Base-by-base conservation (phyloP, 441 rosid genomes). In the Kokia cookei region DNA sequence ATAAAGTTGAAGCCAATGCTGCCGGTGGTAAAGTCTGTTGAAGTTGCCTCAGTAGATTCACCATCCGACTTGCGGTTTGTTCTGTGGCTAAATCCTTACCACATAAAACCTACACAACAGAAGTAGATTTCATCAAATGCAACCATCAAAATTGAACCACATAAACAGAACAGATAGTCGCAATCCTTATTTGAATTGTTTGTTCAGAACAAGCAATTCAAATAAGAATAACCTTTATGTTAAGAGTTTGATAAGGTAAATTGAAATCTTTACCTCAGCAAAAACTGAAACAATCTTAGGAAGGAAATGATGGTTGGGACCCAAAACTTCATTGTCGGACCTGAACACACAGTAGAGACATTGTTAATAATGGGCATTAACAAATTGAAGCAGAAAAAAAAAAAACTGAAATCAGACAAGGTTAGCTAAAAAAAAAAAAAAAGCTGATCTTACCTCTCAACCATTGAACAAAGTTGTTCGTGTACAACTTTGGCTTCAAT, bases 401-500 rank as follows among this genome's bases (percentile, higher is more conserved):
- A 19, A 0, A 63, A n/a, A 3, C 12, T 9, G 29, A 61, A 55
- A 75, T 29, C 59, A 50, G 35, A 75, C 11, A 0, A n/a, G 47
- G 37, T 29, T 3, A 32, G 13, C 65, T 42, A 24, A 47, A 54
- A 48, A 47, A 54, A 54, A 48, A 47, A 54, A 26, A 62, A 14
- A 59, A 61, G 68, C 17, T 7, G 35, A 57, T 66, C n/a, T 73
- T 75, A 91, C 99, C 99, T 91, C 82, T 96, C 99, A 43, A 92
- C 97, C 99, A 96, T 93, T 55, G 85, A 82, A 80, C 98, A 96
- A 67, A 96, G 98, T 85, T 92, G 96, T 32, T 92, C 97, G 69
- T 96, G 97, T 76, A 96, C 99, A 75, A 86, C 87, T 84, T 93
- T 96, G 79, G 99, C 99, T 85, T 96, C 98, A 77, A 93, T 90